Evolutionary conservation across 2,329 filamentous ascomycete species (phyloP).

Genomic region (Talaromyces sp.): DNA sequence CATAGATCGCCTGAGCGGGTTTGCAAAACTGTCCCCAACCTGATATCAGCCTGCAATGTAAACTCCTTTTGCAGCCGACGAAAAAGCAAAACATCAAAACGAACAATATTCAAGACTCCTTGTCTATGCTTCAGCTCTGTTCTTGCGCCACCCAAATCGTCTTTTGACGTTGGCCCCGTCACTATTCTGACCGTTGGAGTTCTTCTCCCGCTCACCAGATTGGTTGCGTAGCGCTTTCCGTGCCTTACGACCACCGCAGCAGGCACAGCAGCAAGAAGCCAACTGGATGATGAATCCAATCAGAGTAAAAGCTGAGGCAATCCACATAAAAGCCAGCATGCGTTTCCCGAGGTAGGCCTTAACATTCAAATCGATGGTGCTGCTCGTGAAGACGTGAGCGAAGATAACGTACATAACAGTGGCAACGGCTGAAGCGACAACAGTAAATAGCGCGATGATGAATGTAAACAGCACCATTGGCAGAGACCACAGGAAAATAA

Average conservation of each 20-base stretch:
- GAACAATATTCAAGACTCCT: neutral
- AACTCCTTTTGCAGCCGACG: neutral
- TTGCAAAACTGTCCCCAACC: neutral
- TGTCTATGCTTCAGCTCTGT: neutral
- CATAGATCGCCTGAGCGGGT: neutral
- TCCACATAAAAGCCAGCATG: slow-evolving; percentile 90
- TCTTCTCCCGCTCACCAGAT: neutral
- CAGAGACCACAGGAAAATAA: slow-evolving; percentile 49
- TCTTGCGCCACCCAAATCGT: slow-evolving; percentile 7
- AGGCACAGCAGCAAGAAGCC: slow-evolving; percentile 67
- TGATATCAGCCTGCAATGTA: neutral
- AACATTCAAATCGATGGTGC: slow-evolving; percentile 71
- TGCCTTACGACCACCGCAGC: slow-evolving; percentile 35
- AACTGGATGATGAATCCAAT: slow-evolving; percentile 69
- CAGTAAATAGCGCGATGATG: slow-evolving; percentile 60
- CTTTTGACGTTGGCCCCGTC: neutral
- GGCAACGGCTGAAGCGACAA: slow-evolving; percentile 66
- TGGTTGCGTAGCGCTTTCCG: slow-evolving; percentile 26
- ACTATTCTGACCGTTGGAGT: neutral
- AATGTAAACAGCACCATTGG: slow-evolving; percentile 64
- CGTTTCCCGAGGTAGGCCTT: slow-evolving; percentile 60
- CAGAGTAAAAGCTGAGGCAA: slow-evolving; percentile 61
- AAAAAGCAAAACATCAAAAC: neutral
- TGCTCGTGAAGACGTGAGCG: slow-evolving; percentile 64
- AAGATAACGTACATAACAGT: slow-evolving; percentile 83